Evolutionary conservation across 176 grass and related monocot genomes (phyloP).

Genomic region (Hordeum marinum): DNA sequence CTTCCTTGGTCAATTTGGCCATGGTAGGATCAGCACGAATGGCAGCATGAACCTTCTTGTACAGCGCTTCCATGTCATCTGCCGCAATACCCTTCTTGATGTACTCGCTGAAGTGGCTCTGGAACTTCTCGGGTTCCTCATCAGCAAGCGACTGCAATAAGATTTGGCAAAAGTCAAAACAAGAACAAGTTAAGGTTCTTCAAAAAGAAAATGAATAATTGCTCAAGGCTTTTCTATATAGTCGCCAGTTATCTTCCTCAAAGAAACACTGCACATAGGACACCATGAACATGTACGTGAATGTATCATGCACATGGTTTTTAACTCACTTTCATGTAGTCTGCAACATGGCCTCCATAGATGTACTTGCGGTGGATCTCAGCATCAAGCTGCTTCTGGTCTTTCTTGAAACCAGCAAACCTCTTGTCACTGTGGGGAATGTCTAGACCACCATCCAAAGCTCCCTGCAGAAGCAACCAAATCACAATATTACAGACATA

Average conservation of each 20-base stretch:
- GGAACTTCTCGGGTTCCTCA: slow-evolving; percentile 87
- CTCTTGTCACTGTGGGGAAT: slow-evolving; percentile 62
- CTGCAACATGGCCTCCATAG: slow-evolving; percentile 54
- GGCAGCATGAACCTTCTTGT: slow-evolving; percentile 91
- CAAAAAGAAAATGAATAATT: neutral
- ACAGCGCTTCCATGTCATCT: slow-evolving; percentile 73
- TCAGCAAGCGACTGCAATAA: slow-evolving; percentile 49
- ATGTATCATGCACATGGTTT: neutral
- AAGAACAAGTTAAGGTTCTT: neutral
- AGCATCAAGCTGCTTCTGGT: slow-evolving; percentile 48
- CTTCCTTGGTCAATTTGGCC: slow-evolving; percentile 42
- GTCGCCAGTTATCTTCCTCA: too few relatives aligned
- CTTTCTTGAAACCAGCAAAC: slow-evolving; percentile 67
- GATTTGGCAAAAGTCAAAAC: neutral
- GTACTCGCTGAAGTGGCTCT: slow-evolving; percentile 69
- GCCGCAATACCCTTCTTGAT: slow-evolving; percentile 56
- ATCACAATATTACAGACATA: neutral
- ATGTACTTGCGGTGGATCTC: slow-evolving; percentile 61
- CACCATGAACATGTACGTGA: neutral
- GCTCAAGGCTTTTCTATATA: neutral
- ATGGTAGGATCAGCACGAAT: slow-evolving; percentile 54
- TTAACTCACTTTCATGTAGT: slow-evolving; percentile 49
- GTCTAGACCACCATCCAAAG: slow-evolving; percentile 65
- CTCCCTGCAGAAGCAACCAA: slow-evolving; percentile 26
- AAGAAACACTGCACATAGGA: neutral